These are phyloP conservation scores for Cytospora mali DNA, from an alignment of 2,329 filamentous ascomycete genomes.

Conservation along the genomic window DNA sequence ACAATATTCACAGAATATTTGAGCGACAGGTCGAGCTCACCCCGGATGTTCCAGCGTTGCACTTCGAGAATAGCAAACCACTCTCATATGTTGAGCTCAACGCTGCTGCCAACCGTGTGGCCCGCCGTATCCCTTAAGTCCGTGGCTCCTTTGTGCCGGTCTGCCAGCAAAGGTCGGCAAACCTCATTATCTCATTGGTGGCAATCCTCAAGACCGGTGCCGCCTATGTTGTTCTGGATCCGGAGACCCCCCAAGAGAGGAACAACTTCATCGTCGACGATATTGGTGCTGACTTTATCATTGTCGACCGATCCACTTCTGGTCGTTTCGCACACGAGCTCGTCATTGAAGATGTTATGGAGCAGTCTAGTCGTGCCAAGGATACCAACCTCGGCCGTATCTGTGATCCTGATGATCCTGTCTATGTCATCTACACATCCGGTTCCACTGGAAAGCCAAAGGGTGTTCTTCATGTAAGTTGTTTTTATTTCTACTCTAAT, in stretches of 20 bases:
- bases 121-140: slow-evolving; percentile 3
- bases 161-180: slow-evolving; percentile 10
- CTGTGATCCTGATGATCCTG: slow-evolving; percentile 53
- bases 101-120: slow-evolving; percentile 9
- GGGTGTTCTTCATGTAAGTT: slow-evolving; percentile 57
- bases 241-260: slow-evolving; percentile 26
- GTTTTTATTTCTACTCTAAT: background rate
- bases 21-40: background rate
- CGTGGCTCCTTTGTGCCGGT: slow-evolving; percentile 5
- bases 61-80: background rate
- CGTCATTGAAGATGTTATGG: background rate
- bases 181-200: slow-evolving; percentile 26
- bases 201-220: slow-evolving; percentile 32
- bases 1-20: background rate
- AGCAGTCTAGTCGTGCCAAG: background rate
- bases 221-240: slow-evolving; percentile 30
- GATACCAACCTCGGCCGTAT: slow-evolving; percentile 41
- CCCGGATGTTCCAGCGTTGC: background rate
- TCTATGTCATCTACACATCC: slow-evolving; percentile 92
- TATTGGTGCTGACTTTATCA: background rate
- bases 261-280: slow-evolving; percentile 28
- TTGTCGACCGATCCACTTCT: background rate
- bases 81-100: slow-evolving; percentile 9
- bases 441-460: slow-evolving; percentile 89
- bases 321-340: background rate